These are phyloP conservation scores for Exophiala phaeomuriformis DNA, from an alignment of 2,329 filamentous ascomycete genomes.

Conservation along the genomic window DNA sequence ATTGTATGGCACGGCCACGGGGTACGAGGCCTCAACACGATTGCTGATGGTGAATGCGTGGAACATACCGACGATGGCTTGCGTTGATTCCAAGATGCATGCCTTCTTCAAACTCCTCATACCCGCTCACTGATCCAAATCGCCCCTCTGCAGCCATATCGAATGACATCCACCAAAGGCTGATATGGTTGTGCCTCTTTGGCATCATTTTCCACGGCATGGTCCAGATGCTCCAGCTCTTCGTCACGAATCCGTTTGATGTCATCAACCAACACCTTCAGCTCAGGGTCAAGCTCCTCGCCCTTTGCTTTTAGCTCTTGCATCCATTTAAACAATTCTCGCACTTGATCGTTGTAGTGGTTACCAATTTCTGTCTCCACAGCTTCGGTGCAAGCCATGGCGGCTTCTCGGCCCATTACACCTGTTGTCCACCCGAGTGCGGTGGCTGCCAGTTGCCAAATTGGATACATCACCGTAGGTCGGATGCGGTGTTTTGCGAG, in stretches of 20 bases:
- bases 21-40: neutral
- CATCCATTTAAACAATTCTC: conserved; percentile 73
- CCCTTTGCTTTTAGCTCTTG: conserved; percentile 66
- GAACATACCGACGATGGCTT: neutral
- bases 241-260: conserved; percentile 84
- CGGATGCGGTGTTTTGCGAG: conserved; percentile 81
- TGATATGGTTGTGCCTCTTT: conserved; percentile 86
- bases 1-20: too few species aligned
- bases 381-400: conserved; percentile 97
- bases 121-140: conserved; percentile 69
- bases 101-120: conserved; percentile 23
- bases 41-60: neutral
- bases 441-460: conserved; percentile 76
- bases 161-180: conserved; percentile 76
- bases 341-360: conserved; percentile 91
- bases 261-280: conserved; percentile 63
- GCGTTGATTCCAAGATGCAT: neutral
- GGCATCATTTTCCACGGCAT: conserved; percentile 87
- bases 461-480: conserved; percentile 82
- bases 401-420: conserved; percentile 80
- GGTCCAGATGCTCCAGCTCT: conserved; percentile 92
- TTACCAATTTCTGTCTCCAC: conserved; percentile 96
- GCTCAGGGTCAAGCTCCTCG: conserved; percentile 71
- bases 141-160: conserved; percentile 81
- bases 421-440: conserved; percentile 84